These are phyloP conservation scores for Musa balbisiana DNA, from an alignment of 202 grass and related monocot genomes.

Conservation along the genomic window DNA sequence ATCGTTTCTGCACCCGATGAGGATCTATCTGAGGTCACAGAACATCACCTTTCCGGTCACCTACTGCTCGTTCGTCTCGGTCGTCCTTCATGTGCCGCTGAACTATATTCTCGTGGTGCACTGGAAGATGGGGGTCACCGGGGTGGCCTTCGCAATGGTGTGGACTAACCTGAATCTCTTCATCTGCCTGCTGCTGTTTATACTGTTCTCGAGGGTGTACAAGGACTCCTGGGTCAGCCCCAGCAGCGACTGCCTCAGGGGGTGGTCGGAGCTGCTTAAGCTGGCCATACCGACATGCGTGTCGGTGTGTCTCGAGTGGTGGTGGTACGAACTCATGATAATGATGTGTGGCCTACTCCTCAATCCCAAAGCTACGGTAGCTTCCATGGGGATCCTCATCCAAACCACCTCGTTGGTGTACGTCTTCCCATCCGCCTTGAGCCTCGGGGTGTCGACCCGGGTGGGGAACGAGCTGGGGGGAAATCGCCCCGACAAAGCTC, in stretches of 20 bases:
- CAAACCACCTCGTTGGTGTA: constrained; percentile 12
- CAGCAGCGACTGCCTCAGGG: constrained; percentile 55
- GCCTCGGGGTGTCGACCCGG: constrained; percentile 10
- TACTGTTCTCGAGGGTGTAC: neutral
- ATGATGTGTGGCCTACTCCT: constrained; percentile 4
- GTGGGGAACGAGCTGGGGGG: constrained; percentile 21
- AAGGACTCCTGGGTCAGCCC: constrained; percentile 64
- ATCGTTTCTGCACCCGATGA: constrained; percentile 4
- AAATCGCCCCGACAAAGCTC: neutral
- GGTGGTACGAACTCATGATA: constrained; percentile 99
- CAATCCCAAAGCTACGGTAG: constrained; percentile 9
- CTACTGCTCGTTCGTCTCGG: constrained; percentile 2
- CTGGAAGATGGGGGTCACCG: neutral
- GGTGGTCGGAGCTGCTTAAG: constrained; percentile 60
- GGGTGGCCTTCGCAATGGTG: neutral
- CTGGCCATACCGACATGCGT: constrained; percentile 75
- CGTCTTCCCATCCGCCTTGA: constrained; percentile 10
- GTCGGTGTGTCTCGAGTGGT: constrained; percentile 94
- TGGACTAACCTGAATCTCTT: neutral
- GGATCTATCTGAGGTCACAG: constrained; percentile 14
- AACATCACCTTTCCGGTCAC: constrained; percentile 6
- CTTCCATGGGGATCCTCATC: constrained; percentile 15
- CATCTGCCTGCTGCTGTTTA: neutral
- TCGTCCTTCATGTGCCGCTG: constrained; percentile 1
- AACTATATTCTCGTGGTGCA: neutral